Conservation (phyloP, 768 basidiomycete species). For the Russula foetens region DNA sequence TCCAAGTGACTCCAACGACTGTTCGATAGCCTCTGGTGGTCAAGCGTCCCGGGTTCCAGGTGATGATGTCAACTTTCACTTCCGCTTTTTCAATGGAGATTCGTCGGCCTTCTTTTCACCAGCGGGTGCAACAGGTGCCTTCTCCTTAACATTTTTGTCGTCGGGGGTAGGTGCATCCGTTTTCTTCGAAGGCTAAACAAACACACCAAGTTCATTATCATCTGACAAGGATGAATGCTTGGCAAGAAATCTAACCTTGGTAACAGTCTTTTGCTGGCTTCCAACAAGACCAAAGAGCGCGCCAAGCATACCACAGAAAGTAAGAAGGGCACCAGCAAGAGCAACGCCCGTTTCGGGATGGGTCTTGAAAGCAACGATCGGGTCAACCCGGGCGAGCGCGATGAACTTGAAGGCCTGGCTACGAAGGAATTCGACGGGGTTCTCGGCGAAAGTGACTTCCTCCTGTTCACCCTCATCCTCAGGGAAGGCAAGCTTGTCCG, state of each 20-base stretch:
- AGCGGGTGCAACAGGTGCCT: slow-evolving; percentile 61
- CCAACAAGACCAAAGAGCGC: slow-evolving; percentile 74
- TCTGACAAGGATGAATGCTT: not conserved
- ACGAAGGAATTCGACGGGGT: slow-evolving; percentile 77
- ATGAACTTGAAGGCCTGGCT: slow-evolving; percentile 73
- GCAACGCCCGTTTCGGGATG: slow-evolving; percentile 84
- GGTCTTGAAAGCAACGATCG: slow-evolving; percentile 73
- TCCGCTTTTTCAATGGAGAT: slow-evolving; percentile 64
- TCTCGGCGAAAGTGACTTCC: slow-evolving; percentile 50
- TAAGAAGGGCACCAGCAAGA: slow-evolving; percentile 64
- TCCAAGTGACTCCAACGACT: not conserved
- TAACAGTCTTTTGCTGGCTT: slow-evolving; percentile 59
- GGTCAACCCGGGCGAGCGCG: slow-evolving; percentile 66
- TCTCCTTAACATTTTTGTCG: slow-evolving; percentile 54
- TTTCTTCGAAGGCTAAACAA: slow-evolving; percentile 61
- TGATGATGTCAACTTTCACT: slow-evolving; percentile 30
- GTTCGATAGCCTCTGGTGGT: not conserved
- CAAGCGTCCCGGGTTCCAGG: not conserved
- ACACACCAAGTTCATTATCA: slow-evolving; percentile 7
- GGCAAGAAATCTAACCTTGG: slow-evolving; percentile 44
- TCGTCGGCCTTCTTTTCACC: slow-evolving; percentile 71
- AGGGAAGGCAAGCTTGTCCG: slow-evolving; percentile 39
- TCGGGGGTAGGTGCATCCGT: slow-evolving; percentile 56
- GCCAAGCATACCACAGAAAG: slow-evolving; percentile 80
- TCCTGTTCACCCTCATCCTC: slow-evolving; percentile 35